Percentiles rank a stretch among this genome's conserved stretches.
Evolutionary conservation across 306 rosid genomes (phyloP).

Genomic region (Mimosa bimucronata): DNA sequence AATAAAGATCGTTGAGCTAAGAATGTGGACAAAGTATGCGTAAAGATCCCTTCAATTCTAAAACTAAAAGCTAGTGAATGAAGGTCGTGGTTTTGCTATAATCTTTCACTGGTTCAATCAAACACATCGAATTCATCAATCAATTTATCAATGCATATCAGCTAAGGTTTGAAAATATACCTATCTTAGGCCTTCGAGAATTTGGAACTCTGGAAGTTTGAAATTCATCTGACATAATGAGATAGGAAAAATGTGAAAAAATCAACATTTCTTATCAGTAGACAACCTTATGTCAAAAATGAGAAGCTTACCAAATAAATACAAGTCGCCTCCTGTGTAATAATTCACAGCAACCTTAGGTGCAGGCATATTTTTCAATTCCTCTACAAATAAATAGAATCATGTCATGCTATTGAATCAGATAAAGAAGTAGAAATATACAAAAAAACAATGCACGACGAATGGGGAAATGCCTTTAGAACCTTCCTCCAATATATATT

Average conservation of each 20-base stretch:
- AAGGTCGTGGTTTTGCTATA: not conserved
- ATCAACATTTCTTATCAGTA: conserved; percentile 17
- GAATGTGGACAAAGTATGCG: not conserved
- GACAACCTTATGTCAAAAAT: conserved; percentile 28
- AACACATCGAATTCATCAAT: conserved; percentile 29
- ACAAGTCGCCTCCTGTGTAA: conserved; percentile 86
- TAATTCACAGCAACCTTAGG: conserved; percentile 93
- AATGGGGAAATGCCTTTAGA: too few species aligned
- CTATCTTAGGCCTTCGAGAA: conserved; percentile 90
- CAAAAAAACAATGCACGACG: too few species aligned
- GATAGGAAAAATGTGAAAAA: conserved; percentile 41
- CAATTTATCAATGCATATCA: conserved; percentile 21
- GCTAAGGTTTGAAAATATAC: conserved; percentile 46
- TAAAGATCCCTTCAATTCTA: not conserved
- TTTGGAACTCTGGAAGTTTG: conserved; percentile 89
- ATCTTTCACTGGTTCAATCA: not conserved
- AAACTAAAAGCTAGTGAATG: not conserved
- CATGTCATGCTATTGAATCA: conserved; percentile 35
- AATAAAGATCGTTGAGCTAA: not conserved
- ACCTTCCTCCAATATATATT: too few species aligned
- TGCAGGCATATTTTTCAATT: conserved; percentile 81
- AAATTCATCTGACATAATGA: conserved; percentile 76
- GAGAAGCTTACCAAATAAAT: conserved; percentile 78
- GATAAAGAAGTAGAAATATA: not conserved
- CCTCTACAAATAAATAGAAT: conserved; percentile 54